Percentiles rank a stretch among this genome's conserved stretches.
These are phyloP conservation scores for Candida dendrica DNA, from an alignment of 805 yeast genomes.

Conservation along the genomic window DNA sequence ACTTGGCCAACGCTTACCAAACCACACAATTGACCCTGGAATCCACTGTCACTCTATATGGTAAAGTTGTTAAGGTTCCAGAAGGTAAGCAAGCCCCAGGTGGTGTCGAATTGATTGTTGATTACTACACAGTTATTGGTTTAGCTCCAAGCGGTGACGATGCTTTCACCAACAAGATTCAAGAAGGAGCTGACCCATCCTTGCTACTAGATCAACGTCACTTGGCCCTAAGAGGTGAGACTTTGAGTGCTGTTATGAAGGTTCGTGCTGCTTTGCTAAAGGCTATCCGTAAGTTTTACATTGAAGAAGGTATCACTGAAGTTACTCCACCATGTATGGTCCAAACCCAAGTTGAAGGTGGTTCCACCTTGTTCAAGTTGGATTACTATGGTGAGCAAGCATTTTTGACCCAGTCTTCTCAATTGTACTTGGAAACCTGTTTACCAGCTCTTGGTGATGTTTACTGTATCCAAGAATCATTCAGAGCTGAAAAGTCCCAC, in stretches of 20 bases:
- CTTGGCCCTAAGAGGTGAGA: slow-evolving; percentile 92
- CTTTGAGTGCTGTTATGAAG: slow-evolving; percentile 85
- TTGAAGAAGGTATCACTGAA: slow-evolving; percentile 71
- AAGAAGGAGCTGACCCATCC: slow-evolving; percentile 91
- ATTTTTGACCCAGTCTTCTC: slow-evolving; percentile 92
- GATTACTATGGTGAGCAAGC: slow-evolving; percentile 97
- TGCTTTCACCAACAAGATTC: slow-evolving; percentile 88
- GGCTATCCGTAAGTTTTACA: slow-evolving; percentile 69
- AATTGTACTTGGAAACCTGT: slow-evolving; percentile 92
- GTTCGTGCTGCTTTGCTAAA: slow-evolving; percentile 79
- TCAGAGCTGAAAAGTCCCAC: slow-evolving; percentile 98
- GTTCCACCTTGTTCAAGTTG: slow-evolving; percentile 88
- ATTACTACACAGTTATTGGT: slow-evolving; percentile 83
- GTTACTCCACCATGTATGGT: slow-evolving; percentile 99
- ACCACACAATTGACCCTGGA: slow-evolving; percentile 84
- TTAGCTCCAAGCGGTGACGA: slow-evolving; percentile 96
- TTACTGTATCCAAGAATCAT: slow-evolving; percentile 94
- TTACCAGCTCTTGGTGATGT: slow-evolving; percentile 96
- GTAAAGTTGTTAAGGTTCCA: slow-evolving; percentile 76
- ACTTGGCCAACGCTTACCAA: slow-evolving; percentile 83
- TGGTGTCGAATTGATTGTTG: slow-evolving; percentile 88
- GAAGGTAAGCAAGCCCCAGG: slow-evolving; percentile 98
- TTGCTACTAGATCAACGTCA: slow-evolving; percentile 92
- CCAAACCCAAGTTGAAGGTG: slow-evolving; percentile 99
- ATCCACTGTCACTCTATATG: slow-evolving; percentile 73